Conservation (phyloP, 2,329 filamentous ascomycete species). For the Xylariomycetidae sp. region DNA sequence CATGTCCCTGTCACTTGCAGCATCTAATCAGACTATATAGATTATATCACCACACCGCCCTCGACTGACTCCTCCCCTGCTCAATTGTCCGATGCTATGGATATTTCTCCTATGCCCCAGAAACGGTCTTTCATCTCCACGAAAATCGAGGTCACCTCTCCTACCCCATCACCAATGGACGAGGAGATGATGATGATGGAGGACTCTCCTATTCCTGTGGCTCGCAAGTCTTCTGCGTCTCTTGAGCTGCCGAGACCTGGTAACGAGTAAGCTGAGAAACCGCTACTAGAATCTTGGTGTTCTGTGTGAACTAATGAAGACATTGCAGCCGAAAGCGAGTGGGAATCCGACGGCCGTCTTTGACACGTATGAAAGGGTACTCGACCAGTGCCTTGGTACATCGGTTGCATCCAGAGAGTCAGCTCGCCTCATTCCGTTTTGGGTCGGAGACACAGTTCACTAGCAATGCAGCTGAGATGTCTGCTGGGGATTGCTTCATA, state of each 20-base stretch:
- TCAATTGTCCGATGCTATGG: slow-evolving; percentile 72
- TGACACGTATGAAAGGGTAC: slow-evolving; percentile 70
- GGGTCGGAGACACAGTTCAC: slow-evolving; percentile 41
- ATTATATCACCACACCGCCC: slow-evolving; percentile 78
- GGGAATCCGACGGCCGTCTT: slow-evolving; percentile 66
- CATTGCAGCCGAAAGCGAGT: slow-evolving; percentile 59
- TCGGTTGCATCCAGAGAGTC: slow-evolving; percentile 57
- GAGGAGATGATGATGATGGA: slow-evolving; percentile 47
- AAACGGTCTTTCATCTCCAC: slow-evolving; percentile 66
- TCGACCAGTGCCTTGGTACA: slow-evolving; percentile 62
- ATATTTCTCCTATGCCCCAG: slow-evolving; percentile 88
- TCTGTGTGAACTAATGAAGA: slow-evolving; percentile 16
- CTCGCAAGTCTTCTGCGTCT: slow-evolving; percentile 35
- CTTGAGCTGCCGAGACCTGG: slow-evolving; percentile 45
- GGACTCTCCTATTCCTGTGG: slow-evolving; percentile 50
- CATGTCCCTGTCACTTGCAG: too few relatives aligned
- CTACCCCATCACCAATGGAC: slow-evolving; percentile 54
- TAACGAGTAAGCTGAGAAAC: slow-evolving; percentile 54
- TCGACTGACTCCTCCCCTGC: slow-evolving; percentile 74
- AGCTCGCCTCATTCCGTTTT: slow-evolving; percentile 73
- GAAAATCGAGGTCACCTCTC: slow-evolving; percentile 66
- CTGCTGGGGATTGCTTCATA: slow-evolving; percentile 75
- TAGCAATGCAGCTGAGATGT: slow-evolving; percentile 57
- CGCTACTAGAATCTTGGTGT: too few relatives aligned
- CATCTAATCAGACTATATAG: too few relatives aligned